Evolutionary conservation across 345 rosid species (phyloP), one percentile per base, ranked within the genome.

Genomic region (Fremontodendron californicum): DNA sequence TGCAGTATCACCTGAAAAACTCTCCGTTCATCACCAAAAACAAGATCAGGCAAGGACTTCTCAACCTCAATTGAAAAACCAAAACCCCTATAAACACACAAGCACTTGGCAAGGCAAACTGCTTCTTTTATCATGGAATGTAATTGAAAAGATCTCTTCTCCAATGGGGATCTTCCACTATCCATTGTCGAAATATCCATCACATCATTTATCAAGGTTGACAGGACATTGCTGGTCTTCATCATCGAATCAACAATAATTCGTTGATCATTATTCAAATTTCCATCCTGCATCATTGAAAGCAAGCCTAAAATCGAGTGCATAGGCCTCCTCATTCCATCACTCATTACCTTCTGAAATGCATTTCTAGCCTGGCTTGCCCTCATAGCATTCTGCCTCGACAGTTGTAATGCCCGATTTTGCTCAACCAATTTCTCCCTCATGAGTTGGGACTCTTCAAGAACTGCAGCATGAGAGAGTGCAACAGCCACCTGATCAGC

Each of bases 401-500:
- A 96, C 77, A 76, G 86, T 74, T 93, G 97, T 69, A 96, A 82
- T 1, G 90, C 89, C 72, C 94, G 88, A 81, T 96, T 96, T 86
- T 96, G 98, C 82, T 92, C 92, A 69, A 83, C 94, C 60, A 96
- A 80, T 81, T 92, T 86, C 81, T 92, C 96, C 82, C 98, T 96
- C 97, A 96, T 96, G 7, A 85, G 86, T 77, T 93, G 98, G 39
- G 99, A 96, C 75, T 96, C 99, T 72, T 96, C 99, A 21, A 96
- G 94, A 80, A 93, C 90, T 19, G 97, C 96, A 16, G 99, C 97
- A 79, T 96, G 99, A 78, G 98, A 94, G 75, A 96, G 87, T 35
- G 99, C 99, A 80, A 96, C 98, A 4, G 98, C 93, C 42, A 96
- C 98, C 84, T 96, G 99, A 82, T 91, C 98, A 3, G 99, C 99